phyloP scores from a whole-genome alignment of 2,329 filamentous ascomycete genomes.

The Fusarium oligoseptatum region DNA sequence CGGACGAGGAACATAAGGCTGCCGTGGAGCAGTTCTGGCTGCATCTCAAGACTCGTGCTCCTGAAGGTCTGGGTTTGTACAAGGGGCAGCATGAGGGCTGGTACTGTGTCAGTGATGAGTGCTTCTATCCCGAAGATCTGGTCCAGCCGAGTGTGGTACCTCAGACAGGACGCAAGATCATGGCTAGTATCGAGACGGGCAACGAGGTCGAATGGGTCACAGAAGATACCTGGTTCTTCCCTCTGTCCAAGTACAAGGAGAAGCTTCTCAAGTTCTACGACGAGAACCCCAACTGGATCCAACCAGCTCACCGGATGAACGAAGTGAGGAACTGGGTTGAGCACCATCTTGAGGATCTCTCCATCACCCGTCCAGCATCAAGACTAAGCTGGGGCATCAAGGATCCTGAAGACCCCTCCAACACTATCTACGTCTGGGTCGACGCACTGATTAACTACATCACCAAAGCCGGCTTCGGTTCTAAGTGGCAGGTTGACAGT shows the following conservation, averaged over 20 bases:
- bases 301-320: conserved; percentile 79
- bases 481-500: conserved; percentile 72
- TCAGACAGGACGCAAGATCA: conserved; percentile 83
- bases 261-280: conserved; percentile 83
- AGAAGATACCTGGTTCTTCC: conserved; percentile 95
- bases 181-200: conserved; percentile 87
- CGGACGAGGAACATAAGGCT: conserved; percentile 82
- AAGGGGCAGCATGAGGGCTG: conserved; percentile 90
- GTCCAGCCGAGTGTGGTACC: conserved; percentile 83
- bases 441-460: conserved; percentile 96
- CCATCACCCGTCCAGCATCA: conserved; percentile 84
- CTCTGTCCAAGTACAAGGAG: conserved; percentile 85
- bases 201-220: conserved; percentile 96
- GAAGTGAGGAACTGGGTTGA: conserved; percentile 83
- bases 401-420: conserved; percentile 84
- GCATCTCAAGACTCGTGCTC: conserved; percentile 68
- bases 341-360: conserved; percentile 86
- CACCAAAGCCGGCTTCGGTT: conserved; percentile 82
- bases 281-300: conserved; percentile 82
- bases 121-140: conserved; percentile 86
- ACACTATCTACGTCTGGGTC: conserved; percentile 98
- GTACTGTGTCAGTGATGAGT: conserved; percentile 98
- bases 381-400: conserved; percentile 89
- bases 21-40: conserved; percentile 93
- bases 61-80: conserved; percentile 82